Evolutionary conservation across 1,139 yeast species (phyloP).

Genomic region (Taphrina communis): DNA sequence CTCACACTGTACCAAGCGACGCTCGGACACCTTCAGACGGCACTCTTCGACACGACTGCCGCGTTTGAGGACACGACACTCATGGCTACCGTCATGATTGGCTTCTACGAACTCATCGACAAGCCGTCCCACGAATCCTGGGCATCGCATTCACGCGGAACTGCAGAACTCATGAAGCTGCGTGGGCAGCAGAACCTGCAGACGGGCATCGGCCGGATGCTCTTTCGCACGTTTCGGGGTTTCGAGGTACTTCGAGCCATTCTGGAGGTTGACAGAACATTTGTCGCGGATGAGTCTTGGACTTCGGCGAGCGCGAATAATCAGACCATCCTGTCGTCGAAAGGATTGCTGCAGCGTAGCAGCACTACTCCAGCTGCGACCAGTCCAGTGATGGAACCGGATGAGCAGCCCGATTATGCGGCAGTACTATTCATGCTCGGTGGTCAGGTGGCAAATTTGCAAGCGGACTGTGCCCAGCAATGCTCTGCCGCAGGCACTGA

Average conservation of each 20-base stretch:
- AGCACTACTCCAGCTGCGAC: background rate
- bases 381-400: too few relatives aligned
- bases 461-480: conserved; percentile 9
- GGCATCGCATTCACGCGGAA: conserved; percentile 33
- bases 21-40: conserved; percentile 24
- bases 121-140: conserved; percentile 29
- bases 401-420: conserved; percentile 17
- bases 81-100: conserved; percentile 39
- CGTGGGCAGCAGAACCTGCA: conserved; percentile 10
- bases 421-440: conserved; percentile 35
- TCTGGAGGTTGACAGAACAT: conserved; percentile 19
- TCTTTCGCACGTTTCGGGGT: conserved; percentile 29
- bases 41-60: conserved; percentile 17
- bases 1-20: conserved; percentile 24
- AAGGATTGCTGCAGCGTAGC: conserved; percentile 2
- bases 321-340: conserved; percentile 4
- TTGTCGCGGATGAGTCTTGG: conserved; percentile 35
- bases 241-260: conserved; percentile 33
- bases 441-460: conserved; percentile 20
- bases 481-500: background rate
- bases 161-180: conserved; percentile 30
- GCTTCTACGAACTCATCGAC: conserved; percentile 37
- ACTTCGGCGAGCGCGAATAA: conserved; percentile 6
- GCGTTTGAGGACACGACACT: conserved; percentile 31
- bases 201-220: conserved; percentile 28